These are phyloP conservation scores for Ordospora pajunii DNA, from an alignment of 371 early-diverging fungal species.

Conservation along the genomic window DNA sequence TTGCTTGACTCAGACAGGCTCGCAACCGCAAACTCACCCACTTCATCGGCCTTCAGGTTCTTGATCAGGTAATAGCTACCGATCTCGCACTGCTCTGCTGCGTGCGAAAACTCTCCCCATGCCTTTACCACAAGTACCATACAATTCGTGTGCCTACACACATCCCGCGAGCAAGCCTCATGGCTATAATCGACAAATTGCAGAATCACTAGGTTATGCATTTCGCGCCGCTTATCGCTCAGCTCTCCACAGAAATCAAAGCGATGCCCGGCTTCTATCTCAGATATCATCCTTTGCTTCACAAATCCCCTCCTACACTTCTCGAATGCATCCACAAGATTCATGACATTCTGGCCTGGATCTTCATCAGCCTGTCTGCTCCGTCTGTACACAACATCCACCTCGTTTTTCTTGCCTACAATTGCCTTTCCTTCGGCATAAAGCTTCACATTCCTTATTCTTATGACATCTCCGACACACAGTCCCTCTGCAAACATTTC, in stretches of 20 bases:
- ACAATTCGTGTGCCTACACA: too few species aligned
- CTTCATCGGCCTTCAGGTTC: constrained; percentile 11
- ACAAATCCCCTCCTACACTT: not conserved
- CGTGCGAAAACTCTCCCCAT: constrained; percentile 14
- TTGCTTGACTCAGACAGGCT: constrained; percentile 10
- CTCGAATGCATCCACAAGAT: not conserved
- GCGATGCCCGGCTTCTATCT: not conserved
- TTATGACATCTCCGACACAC: not conserved
- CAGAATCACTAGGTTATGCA: not conserved
- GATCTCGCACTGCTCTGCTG: not conserved
- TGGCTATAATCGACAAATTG: constrained; percentile 15
- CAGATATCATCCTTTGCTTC: not conserved
- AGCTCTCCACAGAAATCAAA: constrained; percentile 16
- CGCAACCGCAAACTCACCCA: not conserved
- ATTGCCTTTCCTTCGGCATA: not conserved
- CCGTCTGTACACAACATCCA: not conserved
- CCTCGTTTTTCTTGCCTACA: not conserved
- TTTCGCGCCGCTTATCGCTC: constrained; percentile 19
- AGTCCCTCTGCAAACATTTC: not conserved
- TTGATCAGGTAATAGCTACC: not conserved
- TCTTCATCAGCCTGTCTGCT: too few species aligned
- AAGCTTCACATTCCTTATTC: not conserved
- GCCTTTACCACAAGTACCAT: constrained; percentile 26
- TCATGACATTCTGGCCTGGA: too few species aligned
- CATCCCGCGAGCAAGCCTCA: not conserved